A percentile compares a stretch with the other conserved stretches of the same genome.
Conservation (phyloP, 2,329 filamentous ascomycete genomes). For the Teratosphaeria gauchensis region DNA sequence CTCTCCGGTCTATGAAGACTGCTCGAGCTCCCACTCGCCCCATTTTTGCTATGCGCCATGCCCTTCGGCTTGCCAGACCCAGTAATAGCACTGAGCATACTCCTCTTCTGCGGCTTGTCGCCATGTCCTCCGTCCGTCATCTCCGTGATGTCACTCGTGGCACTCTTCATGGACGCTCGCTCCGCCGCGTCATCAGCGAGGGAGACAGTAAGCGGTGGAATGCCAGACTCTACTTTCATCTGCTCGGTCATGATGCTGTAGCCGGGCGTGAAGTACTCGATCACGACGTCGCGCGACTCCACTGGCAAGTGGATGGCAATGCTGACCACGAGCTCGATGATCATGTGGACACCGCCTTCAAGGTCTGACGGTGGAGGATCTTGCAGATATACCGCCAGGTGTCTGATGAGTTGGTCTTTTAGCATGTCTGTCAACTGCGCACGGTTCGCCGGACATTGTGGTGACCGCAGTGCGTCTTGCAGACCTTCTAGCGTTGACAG, state of each 20-base stretch:
- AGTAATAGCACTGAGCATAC: constrained; percentile 37
- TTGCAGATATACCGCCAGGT: constrained; percentile 62
- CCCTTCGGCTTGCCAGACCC: constrained; percentile 28
- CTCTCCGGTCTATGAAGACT: constrained; percentile 32
- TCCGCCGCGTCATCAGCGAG: constrained; percentile 35
- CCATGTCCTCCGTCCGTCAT: constrained; percentile 13
- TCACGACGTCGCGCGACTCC: constrained; percentile 81
- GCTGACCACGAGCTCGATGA: constrained; percentile 79
- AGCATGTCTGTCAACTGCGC: constrained; percentile 46
- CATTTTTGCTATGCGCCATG: constrained; percentile 26
- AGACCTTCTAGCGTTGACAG: constrained; percentile 91
- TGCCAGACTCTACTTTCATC: constrained; percentile 71
- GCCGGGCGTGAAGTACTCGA: constrained; percentile 76
- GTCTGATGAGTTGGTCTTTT: constrained; percentile 59
- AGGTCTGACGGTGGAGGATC: constrained; percentile 71
- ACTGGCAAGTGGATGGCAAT: constrained; percentile 79
- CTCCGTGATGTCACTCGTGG: constrained; percentile 26
- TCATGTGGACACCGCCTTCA: constrained; percentile 83
- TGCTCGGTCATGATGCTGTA: constrained; percentile 57
- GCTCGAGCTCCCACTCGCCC: constrained; percentile 26
- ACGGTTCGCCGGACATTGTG: constrained; percentile 57
- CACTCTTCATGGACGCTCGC: constrained; percentile 28
- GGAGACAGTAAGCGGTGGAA: constrained; percentile 37
- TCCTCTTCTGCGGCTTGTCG: constrained; percentile 21
- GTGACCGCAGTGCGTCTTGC: constrained; percentile 56